These are phyloP conservation scores for Alternaria solani DNA, from an alignment of 2,329 filamentous ascomycete genomes.

Conservation along the genomic window DNA sequence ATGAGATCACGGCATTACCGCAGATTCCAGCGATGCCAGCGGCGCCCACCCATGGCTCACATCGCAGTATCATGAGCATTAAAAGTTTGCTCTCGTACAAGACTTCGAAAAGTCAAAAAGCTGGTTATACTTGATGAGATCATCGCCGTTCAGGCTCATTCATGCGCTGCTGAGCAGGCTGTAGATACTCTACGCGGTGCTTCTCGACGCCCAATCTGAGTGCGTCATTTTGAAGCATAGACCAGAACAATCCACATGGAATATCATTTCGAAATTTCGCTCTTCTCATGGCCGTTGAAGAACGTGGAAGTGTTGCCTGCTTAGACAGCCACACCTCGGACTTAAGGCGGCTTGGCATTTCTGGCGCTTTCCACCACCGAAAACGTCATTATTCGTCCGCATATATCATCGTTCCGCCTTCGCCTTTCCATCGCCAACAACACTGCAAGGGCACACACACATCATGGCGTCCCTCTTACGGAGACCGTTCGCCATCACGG, in stretches of 20 bases:
- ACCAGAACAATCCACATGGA: not conserved
- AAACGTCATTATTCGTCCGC: slow-evolving; percentile 23
- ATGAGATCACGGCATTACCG: slow-evolving; percentile 30
- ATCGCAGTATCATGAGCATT: slow-evolving; percentile 28
- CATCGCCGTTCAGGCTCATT: not conserved
- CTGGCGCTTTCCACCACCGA: slow-evolving; percentile 29
- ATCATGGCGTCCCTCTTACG: slow-evolving; percentile 71
- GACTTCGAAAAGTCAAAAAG: slow-evolving; percentile 4
- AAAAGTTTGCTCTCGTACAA: slow-evolving; percentile 35
- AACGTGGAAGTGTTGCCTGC: not conserved
- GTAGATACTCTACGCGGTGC: not conserved
- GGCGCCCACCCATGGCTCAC: slow-evolving; percentile 5
- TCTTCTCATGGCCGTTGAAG: not conserved
- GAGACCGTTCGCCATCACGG: slow-evolving; percentile 69
- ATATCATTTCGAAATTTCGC: not conserved
- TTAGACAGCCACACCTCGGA: slow-evolving; percentile 3
- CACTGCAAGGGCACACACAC: slow-evolving; percentile 12
- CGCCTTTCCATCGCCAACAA: slow-evolving; percentile 4
- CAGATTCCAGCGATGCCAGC: slow-evolving; percentile 5
- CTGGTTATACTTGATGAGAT: not conserved
- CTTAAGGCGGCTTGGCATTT: slow-evolving; percentile 28
- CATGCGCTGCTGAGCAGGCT: not conserved
- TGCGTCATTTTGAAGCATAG: not conserved
- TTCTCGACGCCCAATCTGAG: not conserved
- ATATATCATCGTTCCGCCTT: slow-evolving; percentile 14